Evolutionary conservation across 202 grass and related monocot species (phyloP).

Genomic region (Brachypodium distachyon): DNA sequence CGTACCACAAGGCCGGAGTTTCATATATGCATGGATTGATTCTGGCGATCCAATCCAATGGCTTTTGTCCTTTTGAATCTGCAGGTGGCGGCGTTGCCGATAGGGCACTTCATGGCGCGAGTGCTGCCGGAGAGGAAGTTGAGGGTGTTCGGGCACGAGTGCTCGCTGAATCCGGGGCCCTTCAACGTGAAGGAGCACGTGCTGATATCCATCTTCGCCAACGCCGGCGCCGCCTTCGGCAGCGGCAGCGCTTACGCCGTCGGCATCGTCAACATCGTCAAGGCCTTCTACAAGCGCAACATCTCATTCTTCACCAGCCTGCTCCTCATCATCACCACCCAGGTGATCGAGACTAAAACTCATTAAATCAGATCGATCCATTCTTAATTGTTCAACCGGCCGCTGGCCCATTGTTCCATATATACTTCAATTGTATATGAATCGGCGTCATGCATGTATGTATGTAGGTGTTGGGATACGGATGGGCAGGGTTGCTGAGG

Average conservation of each 20-base stretch:
- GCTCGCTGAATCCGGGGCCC: slow-evolving; percentile 75
- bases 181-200: slow-evolving; percentile 98
- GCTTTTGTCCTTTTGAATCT: no score
- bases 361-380: no score
- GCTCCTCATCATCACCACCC: slow-evolving; percentile 43
- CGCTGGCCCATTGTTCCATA: no score
- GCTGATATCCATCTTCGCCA: slow-evolving; percentile 84
- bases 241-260: slow-evolving; percentile 74
- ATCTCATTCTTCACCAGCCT: slow-evolving; percentile 48
- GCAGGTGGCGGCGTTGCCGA: slow-evolving; percentile 52
- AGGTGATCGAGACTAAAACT: no score
- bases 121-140: slow-evolving; percentile 46
- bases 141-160: slow-evolving; percentile 27
- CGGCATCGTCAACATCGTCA: slow-evolving; percentile 41
- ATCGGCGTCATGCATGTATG: background rate
- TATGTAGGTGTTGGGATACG: slow-evolving; percentile 68
- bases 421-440: no score
- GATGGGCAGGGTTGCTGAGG: slow-evolving; percentile 88
- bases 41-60: no score
- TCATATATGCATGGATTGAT: no score
- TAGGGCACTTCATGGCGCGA: slow-evolving; percentile 58
- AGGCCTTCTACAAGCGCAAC: slow-evolving; percentile 52
- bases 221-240: slow-evolving; percentile 80
- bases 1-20: background rate
- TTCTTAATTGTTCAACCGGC: no score